Conservation (phyloP, 2,329 filamentous ascomycete species). For the Catunica adiposa region DNA sequence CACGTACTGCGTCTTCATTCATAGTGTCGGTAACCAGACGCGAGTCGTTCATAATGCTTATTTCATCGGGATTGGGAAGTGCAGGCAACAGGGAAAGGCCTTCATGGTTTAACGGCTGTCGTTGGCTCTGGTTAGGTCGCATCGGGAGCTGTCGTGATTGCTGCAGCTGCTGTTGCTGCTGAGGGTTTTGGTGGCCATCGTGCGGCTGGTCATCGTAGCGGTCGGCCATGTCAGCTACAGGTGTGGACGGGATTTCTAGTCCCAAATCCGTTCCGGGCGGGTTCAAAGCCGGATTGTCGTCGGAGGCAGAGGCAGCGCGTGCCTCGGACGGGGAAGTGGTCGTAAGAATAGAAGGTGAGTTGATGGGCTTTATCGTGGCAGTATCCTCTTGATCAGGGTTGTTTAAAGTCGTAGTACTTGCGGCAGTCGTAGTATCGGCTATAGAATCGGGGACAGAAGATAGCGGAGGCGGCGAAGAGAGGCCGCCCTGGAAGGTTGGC, state of each 20-base stretch:
- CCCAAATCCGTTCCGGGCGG: background rate
- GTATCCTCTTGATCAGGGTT: background rate
- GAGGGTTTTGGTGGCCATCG: constrained; percentile 1
- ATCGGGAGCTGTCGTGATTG: constrained; percentile 2
- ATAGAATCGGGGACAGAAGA: background rate
- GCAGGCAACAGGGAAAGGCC: constrained; percentile 9
- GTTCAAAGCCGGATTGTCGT: background rate
- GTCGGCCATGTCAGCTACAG: constrained; percentile 8
- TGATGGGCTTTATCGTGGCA: background rate
- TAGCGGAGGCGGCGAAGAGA: background rate
- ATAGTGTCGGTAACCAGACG: constrained; percentile 28
- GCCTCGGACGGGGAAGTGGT: background rate
- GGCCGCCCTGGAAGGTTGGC: background rate
- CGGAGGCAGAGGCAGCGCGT: constrained; percentile 1
- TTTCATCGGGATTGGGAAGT: constrained; percentile 9
- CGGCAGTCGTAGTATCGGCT: background rate
- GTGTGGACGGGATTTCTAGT: background rate
- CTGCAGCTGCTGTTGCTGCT: constrained; percentile 6
- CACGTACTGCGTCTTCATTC: constrained; percentile 35
- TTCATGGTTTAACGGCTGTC: constrained; percentile 1
- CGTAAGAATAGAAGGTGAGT: background rate
- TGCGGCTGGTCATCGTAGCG: background rate
- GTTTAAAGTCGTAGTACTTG: background rate
- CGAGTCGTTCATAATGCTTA: constrained; percentile 20
- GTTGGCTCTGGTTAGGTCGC: background rate